These are phyloP conservation scores for Microcera coccophila DNA, from an alignment of 2,329 filamentous ascomycete species.

Conservation along the genomic window DNA sequence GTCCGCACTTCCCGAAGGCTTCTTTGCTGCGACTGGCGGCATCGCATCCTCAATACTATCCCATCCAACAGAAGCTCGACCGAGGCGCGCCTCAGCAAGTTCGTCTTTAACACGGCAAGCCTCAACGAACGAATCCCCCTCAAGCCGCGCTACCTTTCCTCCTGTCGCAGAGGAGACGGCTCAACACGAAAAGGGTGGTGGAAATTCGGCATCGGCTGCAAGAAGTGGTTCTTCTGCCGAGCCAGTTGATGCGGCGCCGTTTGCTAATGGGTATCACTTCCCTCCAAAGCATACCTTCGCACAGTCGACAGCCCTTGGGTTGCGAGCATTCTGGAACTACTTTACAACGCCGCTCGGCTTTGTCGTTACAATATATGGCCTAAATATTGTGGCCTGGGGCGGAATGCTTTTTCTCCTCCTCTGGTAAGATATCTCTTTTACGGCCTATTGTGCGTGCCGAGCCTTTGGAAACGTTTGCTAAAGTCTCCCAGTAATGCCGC, in stretches of 20 bases:
- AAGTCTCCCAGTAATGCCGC: conserved; percentile 29
- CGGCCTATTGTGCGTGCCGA: too few relatives aligned
- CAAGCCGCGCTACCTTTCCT: conserved; percentile 19
- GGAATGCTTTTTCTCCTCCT: conserved; percentile 86
- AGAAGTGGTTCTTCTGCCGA: conserved; percentile 8
- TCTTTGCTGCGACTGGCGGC: conserved; percentile 45
- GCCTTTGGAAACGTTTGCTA: neutral
- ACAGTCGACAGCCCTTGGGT: conserved; percentile 54
- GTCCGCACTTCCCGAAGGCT: conserved; percentile 45
- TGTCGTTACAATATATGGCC: conserved; percentile 70
- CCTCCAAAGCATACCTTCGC: conserved; percentile 58
- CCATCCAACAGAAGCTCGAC: conserved; percentile 16
- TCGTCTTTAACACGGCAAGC: conserved; percentile 12
- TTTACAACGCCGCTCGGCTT: conserved; percentile 72
- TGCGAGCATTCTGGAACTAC: conserved; percentile 66
- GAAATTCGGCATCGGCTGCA: conserved; percentile 5
- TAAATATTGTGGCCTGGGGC: conserved; percentile 85
- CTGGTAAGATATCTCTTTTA: conserved; percentile 54
- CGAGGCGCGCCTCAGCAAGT: conserved; percentile 14
- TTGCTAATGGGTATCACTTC: conserved; percentile 64
- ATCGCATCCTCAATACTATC: conserved; percentile 41
- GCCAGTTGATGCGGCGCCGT: conserved; percentile 39
- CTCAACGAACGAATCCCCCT: conserved; percentile 21
- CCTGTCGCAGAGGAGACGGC: conserved; percentile 19
- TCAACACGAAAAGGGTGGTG: conserved; percentile 5